Evolutionary conservation across 2,329 filamentous ascomycete species (phyloP).

Genomic region (Teratosphaeria gauchensis): DNA sequence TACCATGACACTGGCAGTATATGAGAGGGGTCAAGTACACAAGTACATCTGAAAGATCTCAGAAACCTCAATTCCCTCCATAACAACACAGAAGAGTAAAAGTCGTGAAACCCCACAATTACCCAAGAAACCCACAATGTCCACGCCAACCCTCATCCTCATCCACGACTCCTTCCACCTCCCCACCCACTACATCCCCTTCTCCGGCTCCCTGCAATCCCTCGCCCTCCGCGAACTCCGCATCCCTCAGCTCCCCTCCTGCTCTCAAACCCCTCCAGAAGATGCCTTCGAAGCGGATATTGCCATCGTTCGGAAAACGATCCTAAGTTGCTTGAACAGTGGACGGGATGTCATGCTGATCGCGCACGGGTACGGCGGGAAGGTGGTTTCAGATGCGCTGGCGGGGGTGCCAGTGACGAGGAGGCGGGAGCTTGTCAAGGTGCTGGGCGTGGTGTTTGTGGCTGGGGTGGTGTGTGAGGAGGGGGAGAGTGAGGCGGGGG

Average conservation of each 20-base stretch:
- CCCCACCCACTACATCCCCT: constrained; percentile 3
- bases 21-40: not conserved
- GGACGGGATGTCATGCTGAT: constrained; percentile 4
- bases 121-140: too few species aligned
- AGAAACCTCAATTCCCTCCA: too few species aligned
- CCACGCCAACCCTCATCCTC: constrained; percentile 4
- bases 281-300: constrained; percentile 1
- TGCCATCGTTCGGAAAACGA: not conserved
- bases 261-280: not conserved
- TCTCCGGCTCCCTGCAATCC: constrained; percentile 1
- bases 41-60: too few species aligned
- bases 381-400: constrained; percentile 1
- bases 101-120: too few species aligned
- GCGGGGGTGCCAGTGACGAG: not conserved
- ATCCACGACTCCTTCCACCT: constrained; percentile 2
- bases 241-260: constrained; percentile 3
- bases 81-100: too few species aligned
- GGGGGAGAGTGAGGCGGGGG: not conserved
- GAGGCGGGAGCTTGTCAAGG: not conserved
- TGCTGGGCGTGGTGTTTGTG: constrained; percentile 4
- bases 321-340: constrained; percentile 1
- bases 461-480: not conserved
- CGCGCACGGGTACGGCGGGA: constrained; percentile 4
- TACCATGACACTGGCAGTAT: not conserved
- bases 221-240: constrained; percentile 1